Evolutionary conservation across 768 basidiomycete species (phyloP).

Genomic region (Cystofilobasidium capitatum): DNA sequence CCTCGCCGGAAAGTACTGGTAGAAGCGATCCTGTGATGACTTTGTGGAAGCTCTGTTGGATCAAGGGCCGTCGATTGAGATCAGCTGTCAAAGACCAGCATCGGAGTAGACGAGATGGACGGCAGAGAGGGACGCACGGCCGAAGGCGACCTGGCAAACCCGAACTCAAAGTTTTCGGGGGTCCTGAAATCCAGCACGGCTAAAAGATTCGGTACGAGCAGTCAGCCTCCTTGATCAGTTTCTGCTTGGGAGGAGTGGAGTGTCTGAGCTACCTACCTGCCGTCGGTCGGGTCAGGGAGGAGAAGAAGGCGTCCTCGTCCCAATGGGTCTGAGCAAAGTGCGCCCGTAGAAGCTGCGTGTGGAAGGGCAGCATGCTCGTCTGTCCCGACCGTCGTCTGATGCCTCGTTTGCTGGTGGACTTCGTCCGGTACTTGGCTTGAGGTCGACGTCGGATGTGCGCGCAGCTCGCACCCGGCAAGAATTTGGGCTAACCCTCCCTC

Average conservation of each 20-base stretch:
- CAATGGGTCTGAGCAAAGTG: conserved; percentile 91
- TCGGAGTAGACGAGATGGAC: conserved; percentile 83
- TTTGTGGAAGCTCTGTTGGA: conserved; percentile 60
- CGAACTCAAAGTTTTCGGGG: conserved; percentile 71
- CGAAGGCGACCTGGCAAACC: conserved; percentile 67
- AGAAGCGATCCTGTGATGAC: conserved; percentile 66
- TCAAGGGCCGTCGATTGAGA: not conserved
- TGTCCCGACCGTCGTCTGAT: too few relatives aligned
- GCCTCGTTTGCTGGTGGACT: too few relatives aligned
- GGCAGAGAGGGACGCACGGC: conserved; percentile 49
- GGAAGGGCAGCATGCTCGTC: conserved; percentile 36
- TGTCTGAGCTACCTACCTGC: conserved; percentile 62
- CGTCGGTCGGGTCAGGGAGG: conserved; percentile 79
- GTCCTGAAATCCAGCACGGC: conserved; percentile 87
- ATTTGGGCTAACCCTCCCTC: too few relatives aligned
- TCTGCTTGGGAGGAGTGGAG: too few relatives aligned
- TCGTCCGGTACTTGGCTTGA: too few relatives aligned
- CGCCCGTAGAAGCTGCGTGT: conserved; percentile 53
- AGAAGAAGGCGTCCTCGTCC: conserved; percentile 92
- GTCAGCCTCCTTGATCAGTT: too few relatives aligned
- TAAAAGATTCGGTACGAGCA: too few relatives aligned
- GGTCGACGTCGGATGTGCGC: too few relatives aligned
- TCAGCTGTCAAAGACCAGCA: conserved; percentile 48
- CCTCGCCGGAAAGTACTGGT: not conserved
- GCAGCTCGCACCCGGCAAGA: too few relatives aligned